These are phyloP conservation scores for Lablab purpureus DNA, from an alignment of 306 rosid species.

Conservation along the genomic window DNA sequence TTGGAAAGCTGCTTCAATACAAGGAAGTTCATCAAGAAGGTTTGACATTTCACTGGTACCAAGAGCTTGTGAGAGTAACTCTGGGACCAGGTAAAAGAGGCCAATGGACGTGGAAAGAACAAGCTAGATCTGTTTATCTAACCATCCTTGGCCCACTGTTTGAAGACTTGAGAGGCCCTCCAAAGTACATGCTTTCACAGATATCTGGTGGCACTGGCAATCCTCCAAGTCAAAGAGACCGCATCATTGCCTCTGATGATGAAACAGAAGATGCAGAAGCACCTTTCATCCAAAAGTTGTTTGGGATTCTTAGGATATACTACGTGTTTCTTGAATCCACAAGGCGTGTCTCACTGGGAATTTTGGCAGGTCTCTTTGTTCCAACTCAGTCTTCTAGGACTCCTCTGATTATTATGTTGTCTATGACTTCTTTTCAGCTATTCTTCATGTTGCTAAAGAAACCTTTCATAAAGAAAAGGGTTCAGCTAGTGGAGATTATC, in stretches of 20 bases:
- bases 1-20: slow-evolving; percentile 88
- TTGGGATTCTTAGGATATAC: slow-evolving; percentile 92
- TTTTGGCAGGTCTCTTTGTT: slow-evolving; percentile 69
- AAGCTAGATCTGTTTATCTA: slow-evolving; percentile 56
- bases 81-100: slow-evolving; percentile 95
- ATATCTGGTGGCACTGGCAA: slow-evolving; percentile 61
- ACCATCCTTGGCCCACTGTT: slow-evolving; percentile 78
- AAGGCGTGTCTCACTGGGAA: slow-evolving; percentile 67
- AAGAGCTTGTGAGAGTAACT: slow-evolving; percentile 77
- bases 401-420: slow-evolving; percentile 60
- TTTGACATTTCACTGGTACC: slow-evolving; percentile 78
- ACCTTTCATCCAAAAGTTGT: slow-evolving; percentile 86
- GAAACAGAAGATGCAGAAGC: slow-evolving; percentile 98
- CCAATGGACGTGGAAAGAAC: slow-evolving; percentile 90
- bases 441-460: slow-evolving; percentile 90
- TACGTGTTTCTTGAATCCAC: slow-evolving; percentile 71
- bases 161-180: slow-evolving; percentile 96
- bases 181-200: slow-evolving; percentile 95
- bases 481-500: slow-evolving; percentile 86
- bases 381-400: slow-evolving; percentile 54
- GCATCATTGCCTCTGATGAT: slow-evolving; percentile 82
- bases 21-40: slow-evolving; percentile 94
- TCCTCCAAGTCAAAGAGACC: slow-evolving; percentile 54
- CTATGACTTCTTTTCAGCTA: slow-evolving; percentile 76
- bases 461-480: slow-evolving; percentile 90